Conservation (phyloP, 768 basidiomycete species). For the Arthromyces matolae region DNA sequence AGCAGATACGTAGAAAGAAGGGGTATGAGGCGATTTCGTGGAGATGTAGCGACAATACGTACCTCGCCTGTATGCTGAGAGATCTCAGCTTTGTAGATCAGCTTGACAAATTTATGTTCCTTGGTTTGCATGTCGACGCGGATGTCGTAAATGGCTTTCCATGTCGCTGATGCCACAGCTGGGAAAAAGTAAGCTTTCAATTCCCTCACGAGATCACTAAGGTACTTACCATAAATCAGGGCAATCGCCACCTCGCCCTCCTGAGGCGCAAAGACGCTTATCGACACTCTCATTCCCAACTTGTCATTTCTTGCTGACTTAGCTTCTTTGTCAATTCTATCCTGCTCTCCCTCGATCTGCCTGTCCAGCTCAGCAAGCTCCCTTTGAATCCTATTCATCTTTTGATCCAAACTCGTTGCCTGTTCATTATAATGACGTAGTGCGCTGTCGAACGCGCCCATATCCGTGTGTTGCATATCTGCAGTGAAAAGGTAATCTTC, state of each 20-base stretch:
- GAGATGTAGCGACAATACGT: too few species aligned
- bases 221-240: slow-evolving; percentile 29
- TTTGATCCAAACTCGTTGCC: slow-evolving; percentile 23
- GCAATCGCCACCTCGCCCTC: slow-evolving; percentile 27
- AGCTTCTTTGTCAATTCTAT: slow-evolving; percentile 6
- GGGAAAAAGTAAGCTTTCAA: background rate
- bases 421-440: slow-evolving; percentile 20
- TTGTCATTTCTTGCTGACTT: slow-evolving; percentile 14
- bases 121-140: slow-evolving; percentile 38
- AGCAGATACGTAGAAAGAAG: background rate
- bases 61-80: slow-evolving; percentile 42
- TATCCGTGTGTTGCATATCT: slow-evolving; percentile 22
- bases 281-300: slow-evolving; percentile 15
- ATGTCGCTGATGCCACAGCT: slow-evolving; percentile 36
- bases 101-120: slow-evolving; percentile 33
- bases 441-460: slow-evolving; percentile 14
- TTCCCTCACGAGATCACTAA: background rate
- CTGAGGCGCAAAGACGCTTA: slow-evolving; percentile 24
- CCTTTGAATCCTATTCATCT: slow-evolving; percentile 18
- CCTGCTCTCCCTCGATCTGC: slow-evolving; percentile 19
- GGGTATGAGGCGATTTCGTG: background rate
- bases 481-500: slow-evolving; percentile 26
- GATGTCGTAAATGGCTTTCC: slow-evolving; percentile 40
- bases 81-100: slow-evolving; percentile 40
- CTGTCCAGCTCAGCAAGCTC: slow-evolving; percentile 15